phyloP scores from a whole-genome alignment of 352 stramenopile species.

The Phytophthora boehmeriae region DNA sequence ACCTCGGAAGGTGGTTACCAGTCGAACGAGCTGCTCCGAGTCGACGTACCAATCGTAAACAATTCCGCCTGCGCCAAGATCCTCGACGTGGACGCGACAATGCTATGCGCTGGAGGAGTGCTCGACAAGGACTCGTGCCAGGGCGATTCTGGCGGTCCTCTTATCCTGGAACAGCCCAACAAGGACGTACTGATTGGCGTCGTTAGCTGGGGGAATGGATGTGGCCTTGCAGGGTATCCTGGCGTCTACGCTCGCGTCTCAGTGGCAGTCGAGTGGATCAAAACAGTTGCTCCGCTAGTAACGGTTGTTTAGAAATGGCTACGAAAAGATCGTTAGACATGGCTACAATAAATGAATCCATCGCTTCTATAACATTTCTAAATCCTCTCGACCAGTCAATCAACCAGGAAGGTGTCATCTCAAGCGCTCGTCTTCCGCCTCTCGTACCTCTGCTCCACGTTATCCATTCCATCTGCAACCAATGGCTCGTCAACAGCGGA shows the following conservation, averaged over 20 bases:
- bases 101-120: conserved; percentile 65
- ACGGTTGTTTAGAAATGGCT: background rate
- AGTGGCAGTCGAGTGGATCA: conserved; percentile 31
- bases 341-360: background rate
- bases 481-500: conserved; percentile 66
- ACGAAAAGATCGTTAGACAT: conserved; percentile 1
- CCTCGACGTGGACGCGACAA: conserved; percentile 40
- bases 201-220: conserved; percentile 67
- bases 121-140: conserved; percentile 63
- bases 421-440: background rate
- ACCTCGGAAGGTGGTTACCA: conserved; percentile 24
- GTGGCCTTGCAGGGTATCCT: conserved; percentile 38
- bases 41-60: conserved; percentile 54
- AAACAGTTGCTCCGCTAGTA: conserved; percentile 24
- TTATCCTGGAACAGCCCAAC: conserved; percentile 35
- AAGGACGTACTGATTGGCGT: conserved; percentile 53
- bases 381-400: too few relatives aligned
- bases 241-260: conserved; percentile 66
- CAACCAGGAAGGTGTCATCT: background rate
- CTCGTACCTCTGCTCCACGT: background rate
- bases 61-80: conserved; percentile 44
- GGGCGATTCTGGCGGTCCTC: conserved; percentile 57
- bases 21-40: conserved; percentile 41
- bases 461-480: background rate
- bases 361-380: background rate